phyloP scores from a whole-genome alignment of 352 stramenopile species.

The Globisporangium canariense region DNA sequence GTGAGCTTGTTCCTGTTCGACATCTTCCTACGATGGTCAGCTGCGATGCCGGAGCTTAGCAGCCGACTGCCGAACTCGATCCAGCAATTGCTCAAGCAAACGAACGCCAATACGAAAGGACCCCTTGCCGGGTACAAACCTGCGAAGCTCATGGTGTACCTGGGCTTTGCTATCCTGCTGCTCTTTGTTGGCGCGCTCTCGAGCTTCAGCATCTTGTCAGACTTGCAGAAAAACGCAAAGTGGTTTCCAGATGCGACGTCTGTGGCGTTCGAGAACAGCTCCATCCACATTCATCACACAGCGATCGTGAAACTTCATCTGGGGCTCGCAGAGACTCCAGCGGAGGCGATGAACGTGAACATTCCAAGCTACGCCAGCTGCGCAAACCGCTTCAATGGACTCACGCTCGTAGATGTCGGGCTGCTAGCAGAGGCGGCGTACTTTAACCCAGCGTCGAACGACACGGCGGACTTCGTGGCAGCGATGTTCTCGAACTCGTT shows the following conservation, averaged over 20 bases:
- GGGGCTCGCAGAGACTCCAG: slow-evolving; percentile 47
- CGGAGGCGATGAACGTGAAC: slow-evolving; percentile 34
- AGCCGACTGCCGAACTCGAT: slow-evolving; percentile 35
- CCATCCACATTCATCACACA: slow-evolving; percentile 82
- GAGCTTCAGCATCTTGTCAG: slow-evolving; percentile 73
- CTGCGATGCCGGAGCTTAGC: slow-evolving; percentile 45
- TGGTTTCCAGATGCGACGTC: slow-evolving; percentile 82
- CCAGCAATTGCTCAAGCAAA: slow-evolving; percentile 66
- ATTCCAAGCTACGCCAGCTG: slow-evolving; percentile 74
- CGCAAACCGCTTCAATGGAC: slow-evolving; percentile 65
- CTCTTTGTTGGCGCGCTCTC: slow-evolving; percentile 68
- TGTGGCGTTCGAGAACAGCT: slow-evolving; percentile 47
- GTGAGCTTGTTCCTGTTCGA: slow-evolving; percentile 79
- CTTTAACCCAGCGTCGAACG: slow-evolving; percentile 83
- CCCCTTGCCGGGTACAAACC: slow-evolving; percentile 48
- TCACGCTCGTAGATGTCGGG: slow-evolving; percentile 79
- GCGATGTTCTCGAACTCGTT: slow-evolving; percentile 55
- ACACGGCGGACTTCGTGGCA: slow-evolving; percentile 64
- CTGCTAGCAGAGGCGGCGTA: slow-evolving; percentile 87
- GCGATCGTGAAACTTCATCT: slow-evolving; percentile 84
- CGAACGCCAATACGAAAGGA: slow-evolving; percentile 33
- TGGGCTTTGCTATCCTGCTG: slow-evolving; percentile 58
- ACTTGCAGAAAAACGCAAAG: slow-evolving; percentile 61
- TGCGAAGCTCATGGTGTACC: slow-evolving; percentile 63
- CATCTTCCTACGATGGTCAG: slow-evolving; percentile 49